Conservation (phyloP, 2,329 filamentous ascomycete genomes). For the Trichoderma sp. region DNA sequence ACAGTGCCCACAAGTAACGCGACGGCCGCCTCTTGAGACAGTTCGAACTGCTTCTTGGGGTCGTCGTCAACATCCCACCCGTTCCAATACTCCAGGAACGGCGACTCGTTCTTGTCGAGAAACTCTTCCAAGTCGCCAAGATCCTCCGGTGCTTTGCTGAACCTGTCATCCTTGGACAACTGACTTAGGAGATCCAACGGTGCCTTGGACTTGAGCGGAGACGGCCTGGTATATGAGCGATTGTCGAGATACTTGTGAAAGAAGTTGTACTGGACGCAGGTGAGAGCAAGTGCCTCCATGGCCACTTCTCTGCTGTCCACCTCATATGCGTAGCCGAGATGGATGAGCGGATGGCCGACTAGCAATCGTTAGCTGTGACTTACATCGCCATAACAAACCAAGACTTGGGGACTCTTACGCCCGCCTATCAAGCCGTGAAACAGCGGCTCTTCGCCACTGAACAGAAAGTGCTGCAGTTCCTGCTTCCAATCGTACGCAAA, state of each 20-base stretch:
- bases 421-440: conserved; percentile 79
- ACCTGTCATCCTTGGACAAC: conserved; percentile 67
- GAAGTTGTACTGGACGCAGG: conserved; percentile 60
- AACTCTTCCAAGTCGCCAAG: conserved; percentile 67
- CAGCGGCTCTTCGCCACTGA: conserved; percentile 72
- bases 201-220: conserved; percentile 61
- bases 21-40: conserved; percentile 65
- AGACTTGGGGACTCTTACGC: conserved; percentile 55
- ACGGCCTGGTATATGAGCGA: conserved; percentile 66
- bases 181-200: conserved; percentile 71
- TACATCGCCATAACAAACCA: conserved; percentile 11
- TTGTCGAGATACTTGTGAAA: conserved; percentile 73
- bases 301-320: conserved; percentile 81
- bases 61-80: conserved; percentile 72
- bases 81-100: conserved; percentile 87
- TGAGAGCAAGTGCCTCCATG: conserved; percentile 81
- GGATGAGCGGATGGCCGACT: conserved; percentile 93
- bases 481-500: conserved; percentile 82
- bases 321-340: conserved; percentile 92
- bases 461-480: conserved; percentile 75
- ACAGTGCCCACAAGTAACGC: conserved; percentile 65
- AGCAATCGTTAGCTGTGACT: conserved; percentile 31
- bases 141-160: conserved; percentile 66
- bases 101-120: conserved; percentile 68
- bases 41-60: conserved; percentile 72